Conservation (phyloP, 768 basidiomycete genomes). For the Trametes cinnabarina region DNA sequence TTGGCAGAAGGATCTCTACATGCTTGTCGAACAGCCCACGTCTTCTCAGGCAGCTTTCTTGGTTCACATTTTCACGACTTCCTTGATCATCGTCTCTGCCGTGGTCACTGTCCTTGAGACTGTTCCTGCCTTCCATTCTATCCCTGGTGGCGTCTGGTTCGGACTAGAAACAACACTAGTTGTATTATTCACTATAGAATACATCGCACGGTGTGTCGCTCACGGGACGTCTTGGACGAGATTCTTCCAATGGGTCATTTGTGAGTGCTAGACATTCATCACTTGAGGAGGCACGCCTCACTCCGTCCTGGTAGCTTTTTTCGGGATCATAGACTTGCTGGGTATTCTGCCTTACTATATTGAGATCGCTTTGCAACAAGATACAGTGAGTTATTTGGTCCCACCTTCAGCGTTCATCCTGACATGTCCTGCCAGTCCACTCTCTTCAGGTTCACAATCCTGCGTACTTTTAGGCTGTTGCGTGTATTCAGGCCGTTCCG, state of each 20-base stretch:
- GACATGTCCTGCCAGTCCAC: slow-evolving; percentile 52
- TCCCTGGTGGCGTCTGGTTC: slow-evolving; percentile 74
- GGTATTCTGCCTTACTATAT: slow-evolving; percentile 89
- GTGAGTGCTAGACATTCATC: slow-evolving; percentile 38
- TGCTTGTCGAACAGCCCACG: slow-evolving; percentile 77
- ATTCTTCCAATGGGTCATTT: slow-evolving; percentile 64
- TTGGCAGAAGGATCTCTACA: slow-evolving; percentile 66
- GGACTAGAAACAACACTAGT: slow-evolving; percentile 85
- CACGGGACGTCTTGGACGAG: slow-evolving; percentile 67
- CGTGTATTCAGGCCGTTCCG: slow-evolving; percentile 90
- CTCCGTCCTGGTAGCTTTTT: slow-evolving; percentile 55
- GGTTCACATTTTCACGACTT: slow-evolving; percentile 67
- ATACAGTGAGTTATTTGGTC: slow-evolving; percentile 58
- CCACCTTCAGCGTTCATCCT: not conserved
- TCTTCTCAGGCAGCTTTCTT: slow-evolving; percentile 75
- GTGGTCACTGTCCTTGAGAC: slow-evolving; percentile 78
- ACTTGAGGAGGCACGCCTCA: not conserved
- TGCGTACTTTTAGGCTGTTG: slow-evolving; percentile 84
- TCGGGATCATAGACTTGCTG: slow-evolving; percentile 80
- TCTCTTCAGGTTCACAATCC: slow-evolving; percentile 86
- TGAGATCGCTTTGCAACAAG: slow-evolving; percentile 78
- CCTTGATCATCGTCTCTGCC: slow-evolving; percentile 71
- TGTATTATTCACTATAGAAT: slow-evolving; percentile 84
- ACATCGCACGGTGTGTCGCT: slow-evolving; percentile 67
- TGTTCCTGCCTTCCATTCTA: slow-evolving; percentile 70